phyloP scores from a whole-genome alignment of 805 yeast species.

The Wickerhamiella bombiphila region DNA sequence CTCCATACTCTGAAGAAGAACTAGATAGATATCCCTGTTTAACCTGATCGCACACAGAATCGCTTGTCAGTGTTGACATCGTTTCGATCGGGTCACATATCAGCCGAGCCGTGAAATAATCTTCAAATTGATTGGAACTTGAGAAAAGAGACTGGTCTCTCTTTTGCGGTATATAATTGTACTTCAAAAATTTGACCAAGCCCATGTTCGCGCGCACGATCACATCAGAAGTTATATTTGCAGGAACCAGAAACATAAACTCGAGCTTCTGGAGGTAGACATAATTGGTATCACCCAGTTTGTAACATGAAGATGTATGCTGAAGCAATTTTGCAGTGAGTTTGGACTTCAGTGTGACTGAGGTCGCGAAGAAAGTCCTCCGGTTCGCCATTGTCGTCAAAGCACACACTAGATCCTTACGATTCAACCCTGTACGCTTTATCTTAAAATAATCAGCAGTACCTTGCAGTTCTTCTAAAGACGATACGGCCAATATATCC shows the following conservation, averaged over 20 bases:
- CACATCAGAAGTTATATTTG: conserved; percentile 14
- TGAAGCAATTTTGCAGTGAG: conserved; percentile 5
- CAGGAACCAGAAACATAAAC: conserved; percentile 16
- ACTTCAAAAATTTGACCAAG: conserved; percentile 14
- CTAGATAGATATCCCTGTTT: neutral
- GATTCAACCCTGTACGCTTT: conserved; percentile 2
- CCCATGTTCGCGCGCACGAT: conserved; percentile 17
- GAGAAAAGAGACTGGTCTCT: conserved; percentile 15
- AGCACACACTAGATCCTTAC: conserved; percentile 8
- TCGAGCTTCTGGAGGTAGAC: conserved; percentile 9
- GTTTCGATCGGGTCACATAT: conserved; percentile 15
- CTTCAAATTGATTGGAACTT: conserved; percentile 7
- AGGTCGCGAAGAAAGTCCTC: conserved; percentile 12
- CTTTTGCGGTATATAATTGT: conserved; percentile 13
- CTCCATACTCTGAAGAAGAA: neutral
- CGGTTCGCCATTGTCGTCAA: conserved; percentile 9
- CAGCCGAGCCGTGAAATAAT: conserved; percentile 14
- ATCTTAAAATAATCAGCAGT: conserved; percentile 8
- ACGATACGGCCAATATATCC: conserved; percentile 13
- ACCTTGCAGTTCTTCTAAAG: conserved; percentile 13
- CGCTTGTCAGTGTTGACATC: conserved; percentile 3
- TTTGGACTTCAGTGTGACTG: neutral
- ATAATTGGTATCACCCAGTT: conserved; percentile 1
- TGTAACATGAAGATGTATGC: conserved; percentile 5
- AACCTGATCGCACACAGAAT: neutral